These are phyloP conservation scores for Trametes coccinea DNA, from an alignment of 768 basidiomycete genomes.

Conservation along the genomic window DNA sequence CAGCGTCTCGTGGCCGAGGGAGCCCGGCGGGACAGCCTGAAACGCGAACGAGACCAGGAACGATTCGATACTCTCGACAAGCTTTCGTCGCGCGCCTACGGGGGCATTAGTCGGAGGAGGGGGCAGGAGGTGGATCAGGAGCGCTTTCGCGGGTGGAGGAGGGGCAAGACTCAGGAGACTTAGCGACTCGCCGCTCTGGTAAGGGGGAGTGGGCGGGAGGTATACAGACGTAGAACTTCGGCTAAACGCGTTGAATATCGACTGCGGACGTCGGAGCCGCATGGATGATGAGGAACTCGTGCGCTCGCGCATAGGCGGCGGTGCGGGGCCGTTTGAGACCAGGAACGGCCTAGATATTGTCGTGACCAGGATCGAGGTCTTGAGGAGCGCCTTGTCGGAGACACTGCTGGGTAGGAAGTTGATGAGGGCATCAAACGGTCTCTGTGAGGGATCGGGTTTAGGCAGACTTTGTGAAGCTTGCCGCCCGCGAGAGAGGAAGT, in stretches of 20 bases:
- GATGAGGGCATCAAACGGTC: conserved; percentile 41
- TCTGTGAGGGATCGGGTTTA: conserved; percentile 33
- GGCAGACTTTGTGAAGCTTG: conserved; percentile 24
- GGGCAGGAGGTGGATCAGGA: conserved; percentile 37
- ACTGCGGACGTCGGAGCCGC: conserved; percentile 15
- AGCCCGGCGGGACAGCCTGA: conserved; percentile 16
- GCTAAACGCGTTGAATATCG: conserved; percentile 12
- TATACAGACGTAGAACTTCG: conserved; percentile 17
- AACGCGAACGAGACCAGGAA: conserved; percentile 39
- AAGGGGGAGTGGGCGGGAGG: conserved; percentile 14
- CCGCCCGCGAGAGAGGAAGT: conserved; percentile 12
- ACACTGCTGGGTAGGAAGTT: conserved; percentile 37
- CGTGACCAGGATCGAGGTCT: conserved; percentile 42
- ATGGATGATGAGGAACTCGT: conserved; percentile 11
- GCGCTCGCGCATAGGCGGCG: not conserved
- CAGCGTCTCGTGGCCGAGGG: conserved; percentile 11
- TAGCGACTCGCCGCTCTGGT: conserved; percentile 18
- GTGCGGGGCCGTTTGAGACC: conserved; percentile 17
- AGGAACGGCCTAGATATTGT: conserved; percentile 41
- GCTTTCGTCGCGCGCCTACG: conserved; percentile 28
- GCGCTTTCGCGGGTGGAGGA: conserved; percentile 21
- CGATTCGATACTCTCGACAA: conserved; percentile 39
- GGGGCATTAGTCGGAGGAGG: conserved; percentile 12
- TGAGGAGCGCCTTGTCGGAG: conserved; percentile 37
- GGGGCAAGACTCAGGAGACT: not conserved